Conservation (phyloP, 805 yeast genomes). For the Cyberlindnera mycetangii region DNA sequence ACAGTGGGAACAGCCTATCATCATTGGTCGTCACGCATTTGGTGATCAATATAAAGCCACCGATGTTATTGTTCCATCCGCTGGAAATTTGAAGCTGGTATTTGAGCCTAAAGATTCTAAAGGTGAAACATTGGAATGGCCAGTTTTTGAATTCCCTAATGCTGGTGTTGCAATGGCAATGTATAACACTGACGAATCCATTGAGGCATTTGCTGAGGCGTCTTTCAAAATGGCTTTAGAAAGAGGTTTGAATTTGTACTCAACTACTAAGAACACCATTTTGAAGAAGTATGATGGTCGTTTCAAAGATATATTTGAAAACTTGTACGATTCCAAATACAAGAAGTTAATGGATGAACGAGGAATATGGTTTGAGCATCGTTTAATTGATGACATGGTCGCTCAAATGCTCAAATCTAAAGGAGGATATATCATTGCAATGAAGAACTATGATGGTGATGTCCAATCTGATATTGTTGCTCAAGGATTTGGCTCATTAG, state of each 20-base stretch:
- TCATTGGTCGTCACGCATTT: conserved; percentile 95
- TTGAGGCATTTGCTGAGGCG: conserved; percentile 86
- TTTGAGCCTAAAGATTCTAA: conserved; percentile 74
- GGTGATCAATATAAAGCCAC: conserved; percentile 97
- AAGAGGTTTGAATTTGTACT: conserved; percentile 74
- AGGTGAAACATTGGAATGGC: conserved; percentile 47
- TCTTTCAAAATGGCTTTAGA: conserved; percentile 85
- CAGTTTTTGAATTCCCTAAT: conserved; percentile 65
- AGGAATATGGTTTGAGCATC: conserved; percentile 96
- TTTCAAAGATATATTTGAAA: conserved; percentile 91
- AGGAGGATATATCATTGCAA: conserved; percentile 93
- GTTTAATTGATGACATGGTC: conserved; percentile 97
- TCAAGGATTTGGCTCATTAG: conserved; percentile 96
- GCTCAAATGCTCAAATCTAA: conserved; percentile 96
- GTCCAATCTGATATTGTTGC: conserved; percentile 97
- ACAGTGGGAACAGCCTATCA: conserved; percentile 92
- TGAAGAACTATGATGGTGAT: conserved; percentile 98
- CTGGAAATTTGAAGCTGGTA: conserved; percentile 76
- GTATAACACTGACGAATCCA: conserved; percentile 95
- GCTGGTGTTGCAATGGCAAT: conserved; percentile 82
- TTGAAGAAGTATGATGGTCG: conserved; percentile 92
- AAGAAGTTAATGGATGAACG: conserved; percentile 64
- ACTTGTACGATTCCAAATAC: conserved; percentile 67
- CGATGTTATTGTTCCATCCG: conserved; percentile 72
- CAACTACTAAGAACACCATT: conserved; percentile 93